phyloP scores from a whole-genome alignment of 1,284 basidiomycete species.

The Cerrena zonata region DNA sequence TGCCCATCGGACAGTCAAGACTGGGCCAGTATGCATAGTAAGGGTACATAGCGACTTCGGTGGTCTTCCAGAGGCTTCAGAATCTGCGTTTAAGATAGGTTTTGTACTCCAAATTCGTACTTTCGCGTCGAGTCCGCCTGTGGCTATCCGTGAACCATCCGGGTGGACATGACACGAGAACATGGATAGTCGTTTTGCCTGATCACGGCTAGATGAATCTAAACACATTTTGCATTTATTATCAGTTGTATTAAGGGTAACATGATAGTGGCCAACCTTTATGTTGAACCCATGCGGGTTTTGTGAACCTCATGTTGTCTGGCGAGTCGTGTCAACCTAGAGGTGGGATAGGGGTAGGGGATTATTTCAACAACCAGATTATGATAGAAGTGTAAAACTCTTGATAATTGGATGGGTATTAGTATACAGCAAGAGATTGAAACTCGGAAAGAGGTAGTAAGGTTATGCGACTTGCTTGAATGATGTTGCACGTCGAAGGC shows the following conservation, averaged over 20 bases:
- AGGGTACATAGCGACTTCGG: conserved; percentile 88
- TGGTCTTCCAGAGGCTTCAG: conserved; percentile 70
- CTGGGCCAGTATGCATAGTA: conserved; percentile 90
- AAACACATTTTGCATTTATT: too few relatives aligned
- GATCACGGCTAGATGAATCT: conserved; percentile 25
- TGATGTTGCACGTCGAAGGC: background rate
- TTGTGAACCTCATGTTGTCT: conserved; percentile 66
- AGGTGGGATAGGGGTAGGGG: too few relatives aligned
- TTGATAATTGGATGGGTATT: too few relatives aligned
- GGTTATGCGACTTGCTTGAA: too few relatives aligned
- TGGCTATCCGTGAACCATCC: conserved; percentile 91
- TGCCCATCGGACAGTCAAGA: conserved; percentile 93
- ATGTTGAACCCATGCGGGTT: conserved; percentile 71
- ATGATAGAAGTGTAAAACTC: too few relatives aligned
- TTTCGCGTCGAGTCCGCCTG: conserved; percentile 91
- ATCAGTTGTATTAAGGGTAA: background rate
- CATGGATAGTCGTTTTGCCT: conserved; percentile 74
- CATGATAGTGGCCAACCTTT: conserved; percentile 34
- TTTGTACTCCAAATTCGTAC: conserved; percentile 96
- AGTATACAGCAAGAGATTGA: too few relatives aligned
- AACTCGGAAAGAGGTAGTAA: too few relatives aligned
- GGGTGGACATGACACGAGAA: conserved; percentile 93
- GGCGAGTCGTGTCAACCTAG: background rate
- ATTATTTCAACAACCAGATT: too few relatives aligned
- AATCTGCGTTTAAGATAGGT: conserved; percentile 75